Conservation (phyloP, 148 eudicot species). For the Camellia japonica region DNA sequence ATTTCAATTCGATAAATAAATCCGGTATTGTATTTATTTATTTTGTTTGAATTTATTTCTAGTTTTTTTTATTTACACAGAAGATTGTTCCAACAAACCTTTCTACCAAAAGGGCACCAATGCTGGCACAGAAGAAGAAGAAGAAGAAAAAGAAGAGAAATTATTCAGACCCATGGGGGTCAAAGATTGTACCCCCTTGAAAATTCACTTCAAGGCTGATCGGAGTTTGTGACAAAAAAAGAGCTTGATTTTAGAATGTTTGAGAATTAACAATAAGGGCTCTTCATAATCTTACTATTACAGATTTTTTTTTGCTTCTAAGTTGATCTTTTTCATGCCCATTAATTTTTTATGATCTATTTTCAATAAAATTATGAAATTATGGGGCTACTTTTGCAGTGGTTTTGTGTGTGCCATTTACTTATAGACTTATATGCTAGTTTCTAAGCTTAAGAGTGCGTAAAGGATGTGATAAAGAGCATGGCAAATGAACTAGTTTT, state of each 20-base stretch:
- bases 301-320: background rate
- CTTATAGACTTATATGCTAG: background rate
- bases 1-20: too few species aligned
- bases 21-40: too few species aligned
- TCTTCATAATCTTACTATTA: constrained; percentile 17
- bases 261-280: constrained; percentile 93
- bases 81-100: too few species aligned
- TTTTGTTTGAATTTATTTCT: too few species aligned
- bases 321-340: constrained; percentile 2
- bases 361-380: background rate
- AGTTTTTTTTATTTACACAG: too few species aligned
- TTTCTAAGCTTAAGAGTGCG: background rate
- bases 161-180: too few species aligned
- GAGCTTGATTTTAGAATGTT: constrained; percentile 67
- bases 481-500: too few species aligned
- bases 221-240: constrained; percentile 92
- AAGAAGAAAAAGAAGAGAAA: too few species aligned
- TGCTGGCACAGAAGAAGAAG: too few species aligned
- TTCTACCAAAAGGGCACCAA: too few species aligned
- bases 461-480: background rate
- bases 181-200: background rate
- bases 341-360: background rate
- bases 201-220: constrained; percentile 66
- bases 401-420: background rate
- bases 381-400: background rate